Percentiles rank a stretch among this genome's conserved stretches.
These are phyloP conservation scores for Verticillium zaregamsianum DNA, from an alignment of 2,329 filamentous ascomycete species.

Conservation along the genomic window DNA sequence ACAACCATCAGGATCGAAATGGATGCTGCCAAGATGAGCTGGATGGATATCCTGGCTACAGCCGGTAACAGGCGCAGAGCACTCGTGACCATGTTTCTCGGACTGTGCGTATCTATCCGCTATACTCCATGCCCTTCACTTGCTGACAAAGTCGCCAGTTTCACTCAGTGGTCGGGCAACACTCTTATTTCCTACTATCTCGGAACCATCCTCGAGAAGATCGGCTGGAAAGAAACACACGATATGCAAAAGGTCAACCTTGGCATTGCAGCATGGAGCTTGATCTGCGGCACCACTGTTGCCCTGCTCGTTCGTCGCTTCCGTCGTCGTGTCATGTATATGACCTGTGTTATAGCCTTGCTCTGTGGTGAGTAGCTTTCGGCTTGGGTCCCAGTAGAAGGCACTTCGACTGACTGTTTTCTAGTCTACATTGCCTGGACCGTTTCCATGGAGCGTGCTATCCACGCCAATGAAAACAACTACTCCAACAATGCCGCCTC, in stretches of 20 bases:
- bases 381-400: background rate
- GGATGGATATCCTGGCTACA: constrained; percentile 47
- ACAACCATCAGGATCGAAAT: constrained; percentile 51
- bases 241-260: constrained; percentile 41
- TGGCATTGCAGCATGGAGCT: constrained; percentile 41
- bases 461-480: constrained; percentile 20
- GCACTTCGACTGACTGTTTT: constrained; percentile 17
- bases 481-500: constrained; percentile 25
- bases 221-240: constrained; percentile 36
- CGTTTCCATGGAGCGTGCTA: constrained; percentile 35
- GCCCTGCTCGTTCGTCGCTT: constrained; percentile 40
- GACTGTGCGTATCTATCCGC: constrained; percentile 23
- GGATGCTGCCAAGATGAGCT: constrained; percentile 47
- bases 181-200: constrained; percentile 47
- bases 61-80: constrained; percentile 46
- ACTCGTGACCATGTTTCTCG: constrained; percentile 43
- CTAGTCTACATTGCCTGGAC: constrained; percentile 52
- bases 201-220: constrained; percentile 37
- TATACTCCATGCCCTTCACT: background rate
- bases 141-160: constrained; percentile 15
- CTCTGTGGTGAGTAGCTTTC: background rate
- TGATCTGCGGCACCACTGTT: constrained; percentile 37
- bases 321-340: constrained; percentile 40
- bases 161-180: constrained; percentile 51
- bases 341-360: constrained; percentile 37